Conservation (phyloP, 2,329 filamentous ascomycete genomes). For the Polytolypa hystricis region DNA sequence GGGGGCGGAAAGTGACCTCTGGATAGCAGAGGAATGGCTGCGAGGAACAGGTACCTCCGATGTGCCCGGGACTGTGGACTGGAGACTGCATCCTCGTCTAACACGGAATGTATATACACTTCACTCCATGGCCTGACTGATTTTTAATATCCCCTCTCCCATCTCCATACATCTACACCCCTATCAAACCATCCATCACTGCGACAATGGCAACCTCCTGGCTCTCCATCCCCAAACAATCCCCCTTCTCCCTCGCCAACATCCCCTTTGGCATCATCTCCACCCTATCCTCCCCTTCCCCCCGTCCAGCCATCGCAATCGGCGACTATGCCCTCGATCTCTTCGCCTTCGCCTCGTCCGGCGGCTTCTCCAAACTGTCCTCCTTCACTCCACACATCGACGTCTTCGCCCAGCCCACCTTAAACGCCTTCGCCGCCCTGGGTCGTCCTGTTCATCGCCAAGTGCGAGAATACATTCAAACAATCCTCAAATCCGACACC, state of each 20-base stretch:
- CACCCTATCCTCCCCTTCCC: slow-evolving; percentile 44
- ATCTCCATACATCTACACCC: not conserved
- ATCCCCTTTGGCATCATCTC: slow-evolving; percentile 77
- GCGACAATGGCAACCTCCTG: slow-evolving; percentile 38
- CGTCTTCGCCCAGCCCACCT: slow-evolving; percentile 53
- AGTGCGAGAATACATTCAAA: slow-evolving; percentile 60
- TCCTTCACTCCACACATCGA: slow-evolving; percentile 45
- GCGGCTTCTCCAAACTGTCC: slow-evolving; percentile 50
- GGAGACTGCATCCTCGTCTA: not conserved
- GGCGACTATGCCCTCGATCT: slow-evolving; percentile 63
- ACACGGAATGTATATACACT: too few species aligned
- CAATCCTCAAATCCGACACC: slow-evolving; percentile 51
- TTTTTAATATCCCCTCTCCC: not conserved
- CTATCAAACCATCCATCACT: slow-evolving; percentile 3
- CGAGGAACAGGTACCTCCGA: not conserved
- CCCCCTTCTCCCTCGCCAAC: slow-evolving; percentile 66
- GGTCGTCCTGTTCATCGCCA: slow-evolving; percentile 56
- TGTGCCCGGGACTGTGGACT: not conserved
- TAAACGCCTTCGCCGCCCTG: slow-evolving; percentile 65
- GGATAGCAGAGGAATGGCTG: too few species aligned
- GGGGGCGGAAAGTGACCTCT: too few species aligned
- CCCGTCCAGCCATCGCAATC: slow-evolving; percentile 59
- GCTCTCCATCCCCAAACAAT: slow-evolving; percentile 48
- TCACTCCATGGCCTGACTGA: too few species aligned
- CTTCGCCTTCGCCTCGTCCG: slow-evolving; percentile 45